A percentile compares a stretch with the other conserved stretches of the same genome.
These are phyloP conservation scores for Phytopythium chamaehyphon DNA, from an alignment of 352 stramenopile genomes.

Conservation along the genomic window DNA sequence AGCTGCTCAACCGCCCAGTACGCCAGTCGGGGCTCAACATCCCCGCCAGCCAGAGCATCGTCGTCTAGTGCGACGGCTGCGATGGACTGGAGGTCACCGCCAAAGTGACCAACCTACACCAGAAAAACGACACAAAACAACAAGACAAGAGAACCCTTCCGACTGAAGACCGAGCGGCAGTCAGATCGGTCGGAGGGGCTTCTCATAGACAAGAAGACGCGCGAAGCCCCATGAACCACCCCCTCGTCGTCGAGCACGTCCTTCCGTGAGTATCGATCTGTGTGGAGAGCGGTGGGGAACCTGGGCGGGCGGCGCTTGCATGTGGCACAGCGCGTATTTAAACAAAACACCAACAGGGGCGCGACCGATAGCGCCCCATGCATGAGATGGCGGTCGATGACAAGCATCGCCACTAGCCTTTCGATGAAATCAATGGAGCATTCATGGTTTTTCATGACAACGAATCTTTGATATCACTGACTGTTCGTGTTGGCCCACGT, in stretches of 20 bases:
- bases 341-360: neutral
- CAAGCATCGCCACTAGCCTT: too few species aligned
- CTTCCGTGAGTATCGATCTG: neutral
- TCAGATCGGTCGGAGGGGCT: constrained; percentile 5
- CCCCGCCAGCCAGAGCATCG: constrained; percentile 57
- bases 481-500: too few species aligned
- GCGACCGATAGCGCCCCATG: constrained; percentile 5
- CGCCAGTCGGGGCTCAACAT: constrained; percentile 68
- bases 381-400: neutral
- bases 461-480: too few species aligned
- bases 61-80: constrained; percentile 34
- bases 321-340: constrained; percentile 1
- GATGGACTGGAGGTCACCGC: constrained; percentile 4
- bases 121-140: constrained; percentile 15
- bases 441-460: too few species aligned
- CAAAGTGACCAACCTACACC: constrained; percentile 4
- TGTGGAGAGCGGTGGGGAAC: constrained; percentile 2
- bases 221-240: neutral
- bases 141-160: neutral
- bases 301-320: too few species aligned
- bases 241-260: neutral
- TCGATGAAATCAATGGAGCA: too few species aligned
- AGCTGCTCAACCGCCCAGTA: constrained; percentile 70
- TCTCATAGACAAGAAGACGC: neutral
- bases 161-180: constrained; percentile 4